phyloP scores from a whole-genome alignment of 2,329 filamentous ascomycete species.

The Aspergillus tubingensis region DNA sequence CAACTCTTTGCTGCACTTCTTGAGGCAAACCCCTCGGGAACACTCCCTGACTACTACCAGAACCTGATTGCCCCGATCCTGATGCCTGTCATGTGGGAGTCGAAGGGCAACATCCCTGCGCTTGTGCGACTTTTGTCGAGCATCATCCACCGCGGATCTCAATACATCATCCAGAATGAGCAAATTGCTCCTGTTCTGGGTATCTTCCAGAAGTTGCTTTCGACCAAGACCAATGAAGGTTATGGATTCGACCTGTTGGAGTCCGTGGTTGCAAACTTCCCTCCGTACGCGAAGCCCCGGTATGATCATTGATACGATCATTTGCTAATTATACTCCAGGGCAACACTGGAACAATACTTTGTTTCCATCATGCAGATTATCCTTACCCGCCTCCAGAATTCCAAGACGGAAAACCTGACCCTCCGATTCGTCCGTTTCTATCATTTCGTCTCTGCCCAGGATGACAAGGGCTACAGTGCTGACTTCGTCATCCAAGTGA shows the following conservation, averaged over 20 bases:
- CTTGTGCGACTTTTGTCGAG: slow-evolving; percentile 81
- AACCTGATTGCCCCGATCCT: slow-evolving; percentile 76
- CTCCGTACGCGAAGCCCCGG: slow-evolving; percentile 57
- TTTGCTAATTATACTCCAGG: slow-evolving; percentile 42
- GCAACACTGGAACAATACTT: slow-evolving; percentile 73
- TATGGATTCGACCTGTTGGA: slow-evolving; percentile 91
- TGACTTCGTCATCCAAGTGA: slow-evolving; percentile 85
- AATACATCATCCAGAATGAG: slow-evolving; percentile 72
- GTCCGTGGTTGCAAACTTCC: slow-evolving; percentile 70
- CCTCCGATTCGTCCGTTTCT: slow-evolving; percentile 87
- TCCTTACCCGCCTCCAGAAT: slow-evolving; percentile 72
- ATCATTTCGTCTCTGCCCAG: slow-evolving; percentile 82
- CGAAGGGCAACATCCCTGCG: slow-evolving; percentile 87
- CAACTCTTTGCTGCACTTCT: slow-evolving; percentile 90
- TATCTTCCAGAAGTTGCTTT: slow-evolving; percentile 89
- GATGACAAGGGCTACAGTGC: slow-evolving; percentile 81
- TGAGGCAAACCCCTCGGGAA: slow-evolving; percentile 77
- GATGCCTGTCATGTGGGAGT: slow-evolving; percentile 83
- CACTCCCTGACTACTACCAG: slow-evolving; percentile 79
- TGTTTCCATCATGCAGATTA: slow-evolving; percentile 73
- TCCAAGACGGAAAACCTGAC: slow-evolving; percentile 83
- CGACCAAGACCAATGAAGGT: slow-evolving; percentile 78
- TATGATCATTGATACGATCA: background rate
- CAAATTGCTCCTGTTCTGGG: slow-evolving; percentile 87
- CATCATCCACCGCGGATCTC: slow-evolving; percentile 75